phyloP scores from a whole-genome alignment of 2,329 filamentous ascomycete genomes.

The Xylaria sp. region DNA sequence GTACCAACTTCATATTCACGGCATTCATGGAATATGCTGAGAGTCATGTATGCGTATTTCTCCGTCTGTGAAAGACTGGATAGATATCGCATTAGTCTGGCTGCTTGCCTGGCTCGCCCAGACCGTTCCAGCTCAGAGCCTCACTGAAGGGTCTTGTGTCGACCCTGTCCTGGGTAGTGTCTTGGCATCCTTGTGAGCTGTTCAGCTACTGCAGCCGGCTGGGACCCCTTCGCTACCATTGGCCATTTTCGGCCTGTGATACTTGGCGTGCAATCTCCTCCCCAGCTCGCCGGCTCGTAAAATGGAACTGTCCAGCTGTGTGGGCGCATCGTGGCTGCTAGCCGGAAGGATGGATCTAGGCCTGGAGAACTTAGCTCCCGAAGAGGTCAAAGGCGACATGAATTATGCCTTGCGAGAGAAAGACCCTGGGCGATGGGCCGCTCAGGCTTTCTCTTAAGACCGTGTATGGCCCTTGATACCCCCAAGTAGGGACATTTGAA shows the following conservation, averaged over 20 bases:
- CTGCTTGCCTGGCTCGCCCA: conserved; percentile 21
- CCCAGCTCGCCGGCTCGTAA: conserved; percentile 31
- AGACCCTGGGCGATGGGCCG: neutral
- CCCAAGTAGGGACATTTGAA: conserved; percentile 20
- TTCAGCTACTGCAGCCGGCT: conserved; percentile 53
- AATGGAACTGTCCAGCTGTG: conserved; percentile 42
- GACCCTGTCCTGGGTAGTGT: conserved; percentile 40
- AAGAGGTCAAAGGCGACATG: conserved; percentile 5
- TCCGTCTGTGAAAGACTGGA: neutral
- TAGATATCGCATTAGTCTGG: neutral
- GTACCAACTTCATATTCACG: neutral
- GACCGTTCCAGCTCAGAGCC: conserved; percentile 27
- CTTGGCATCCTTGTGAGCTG: conserved; percentile 43
- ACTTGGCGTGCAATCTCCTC: conserved; percentile 45
- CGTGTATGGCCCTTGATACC: conserved; percentile 20
- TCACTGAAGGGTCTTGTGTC: conserved; percentile 38
- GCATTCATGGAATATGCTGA: neutral
- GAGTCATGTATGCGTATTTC: neutral
- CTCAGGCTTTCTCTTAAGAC: conserved; percentile 29
- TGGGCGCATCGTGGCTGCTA: conserved; percentile 25
- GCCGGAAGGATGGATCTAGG: conserved; percentile 19
- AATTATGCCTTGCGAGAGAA: conserved; percentile 39
- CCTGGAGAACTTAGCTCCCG: conserved; percentile 6
- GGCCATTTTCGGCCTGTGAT: conserved; percentile 41
- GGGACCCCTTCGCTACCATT: conserved; percentile 39